Base-by-base conservation (phyloP, 805 yeast genomes). In the Teunomyces pallodes region DNA sequence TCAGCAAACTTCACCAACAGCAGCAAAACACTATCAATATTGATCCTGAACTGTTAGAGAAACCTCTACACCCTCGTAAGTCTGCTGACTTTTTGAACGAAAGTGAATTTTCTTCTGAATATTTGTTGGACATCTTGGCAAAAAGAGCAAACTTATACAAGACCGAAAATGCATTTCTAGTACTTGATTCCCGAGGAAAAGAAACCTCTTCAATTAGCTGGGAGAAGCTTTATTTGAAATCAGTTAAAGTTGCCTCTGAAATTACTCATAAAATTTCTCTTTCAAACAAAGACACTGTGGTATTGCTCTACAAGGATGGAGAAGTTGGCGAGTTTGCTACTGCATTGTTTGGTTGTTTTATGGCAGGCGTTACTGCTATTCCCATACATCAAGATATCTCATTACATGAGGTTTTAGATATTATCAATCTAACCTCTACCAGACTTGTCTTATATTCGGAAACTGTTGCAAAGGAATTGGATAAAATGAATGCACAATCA, bases 341-440 rank as follows among this genome's bases (percentile, higher is more conserved):
- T 1, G 95, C 98, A 0, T 65, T 94, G 16, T 79, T 90, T 63
- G 99, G 97, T 5, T 91, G 97, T 61, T 88, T 92, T 55, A 72
- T 92, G 48, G 96, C 97, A 1, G 96, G 96, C 2, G 86, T 90
- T 41, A 91, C 94, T 2, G 98, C 98, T 0, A 92, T 94, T 4
- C 99, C 99, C 0, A 82, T 94, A 36, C 87, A 87, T 46, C 84
- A 90, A 49, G 87, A 83, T 46, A 77, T 82, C 26, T 84, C 86
- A 29, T 68, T 84, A 26, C 72, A 73, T 36, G 96, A 90, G 53
- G 82, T 90, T 51, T 75, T 81, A 10, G 83, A 82, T 51, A 86
- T 91, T 30, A 80, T 91, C 65, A 79, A 77, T 39, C 74, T 79
- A 29, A 87, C 97, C 0, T 87, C 84, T 49, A 79, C 95, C 0